Evolutionary conservation across 495 filamentous ascomycete genomes (phyloP).

Genomic region (Physcia stellaris): DNA sequence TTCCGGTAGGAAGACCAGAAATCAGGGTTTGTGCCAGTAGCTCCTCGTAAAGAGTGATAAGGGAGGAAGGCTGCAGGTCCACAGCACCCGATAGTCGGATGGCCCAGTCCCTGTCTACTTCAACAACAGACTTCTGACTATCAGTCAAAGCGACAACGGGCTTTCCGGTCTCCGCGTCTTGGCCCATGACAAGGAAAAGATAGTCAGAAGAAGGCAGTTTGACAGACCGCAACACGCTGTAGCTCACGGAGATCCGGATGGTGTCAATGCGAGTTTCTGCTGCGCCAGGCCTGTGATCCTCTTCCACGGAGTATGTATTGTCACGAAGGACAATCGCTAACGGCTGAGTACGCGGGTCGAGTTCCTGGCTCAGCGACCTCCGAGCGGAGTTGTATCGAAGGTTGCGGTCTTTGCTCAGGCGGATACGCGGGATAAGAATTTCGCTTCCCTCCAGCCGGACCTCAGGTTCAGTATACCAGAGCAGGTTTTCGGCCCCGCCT

Average conservation of each 20-base stretch:
- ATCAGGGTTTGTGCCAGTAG: too few species aligned
- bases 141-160: too few species aligned
- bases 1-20: too few species aligned
- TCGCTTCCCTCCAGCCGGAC: conserved; percentile 14
- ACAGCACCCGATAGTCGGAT: too few species aligned
- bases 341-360: neutral
- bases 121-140: too few species aligned
- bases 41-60: too few species aligned
- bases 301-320: neutral
- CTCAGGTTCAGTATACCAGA: conserved; percentile 25
- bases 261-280: too few species aligned
- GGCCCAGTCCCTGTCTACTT: too few species aligned
- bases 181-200: neutral
- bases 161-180: too few species aligned
- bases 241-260: neutral
- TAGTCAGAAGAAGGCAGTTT: neutral
- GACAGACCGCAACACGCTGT: neutral
- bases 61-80: too few species aligned
- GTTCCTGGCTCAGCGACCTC: conserved; percentile 10
- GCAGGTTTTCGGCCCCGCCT: neutral
- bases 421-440: conserved; percentile 21
- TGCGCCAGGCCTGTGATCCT: neutral
- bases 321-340: neutral
- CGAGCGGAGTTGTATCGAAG: conserved; percentile 26
- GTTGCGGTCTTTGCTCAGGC: conserved; percentile 15